Evolutionary conservation across 331 rosid species (phyloP).

Genomic region (Phaseolus coccineus): DNA sequence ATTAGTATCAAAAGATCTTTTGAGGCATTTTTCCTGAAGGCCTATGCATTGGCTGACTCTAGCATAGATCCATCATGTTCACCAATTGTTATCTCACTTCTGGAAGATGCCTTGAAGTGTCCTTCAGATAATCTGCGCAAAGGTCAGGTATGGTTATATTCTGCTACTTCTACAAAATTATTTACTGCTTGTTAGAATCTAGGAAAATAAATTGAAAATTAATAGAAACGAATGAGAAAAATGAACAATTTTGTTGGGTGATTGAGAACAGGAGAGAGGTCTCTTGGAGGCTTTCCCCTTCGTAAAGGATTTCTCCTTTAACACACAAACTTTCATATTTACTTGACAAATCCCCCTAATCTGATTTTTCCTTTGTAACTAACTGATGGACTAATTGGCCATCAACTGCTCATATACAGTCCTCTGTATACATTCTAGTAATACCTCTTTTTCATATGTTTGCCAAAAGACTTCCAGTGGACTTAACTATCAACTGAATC

Average conservation of each 20-base stretch:
- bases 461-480: not conserved
- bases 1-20: slow-evolving; percentile 84
- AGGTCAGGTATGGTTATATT: slow-evolving; percentile 82
- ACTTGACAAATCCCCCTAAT: not conserved
- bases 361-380: not conserved
- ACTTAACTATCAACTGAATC: not conserved
- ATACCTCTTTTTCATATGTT: not conserved
- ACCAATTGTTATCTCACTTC: slow-evolving; percentile 79
- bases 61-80: slow-evolving; percentile 78
- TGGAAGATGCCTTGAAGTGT: slow-evolving; percentile 95
- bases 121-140: slow-evolving; percentile 96
- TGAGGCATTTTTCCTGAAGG: slow-evolving; percentile 95
- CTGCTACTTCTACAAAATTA: slow-evolving; percentile 11
- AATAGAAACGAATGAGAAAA: not conserved
- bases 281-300: not conserved
- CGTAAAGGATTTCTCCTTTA: not conserved
- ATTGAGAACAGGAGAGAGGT: slow-evolving; percentile 4
- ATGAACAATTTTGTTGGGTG: not conserved
- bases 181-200: not conserved
- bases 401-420: not conserved
- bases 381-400: not conserved
- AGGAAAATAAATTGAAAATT: slow-evolving; percentile 6
- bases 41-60: slow-evolving; percentile 93
- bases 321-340: not conserved
- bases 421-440: not conserved